Evolutionary conservation across 2,329 filamentous ascomycete genomes (phyloP), one percentile per base, ranked within the genome.

Genomic region (Botryotinia calthae): DNA sequence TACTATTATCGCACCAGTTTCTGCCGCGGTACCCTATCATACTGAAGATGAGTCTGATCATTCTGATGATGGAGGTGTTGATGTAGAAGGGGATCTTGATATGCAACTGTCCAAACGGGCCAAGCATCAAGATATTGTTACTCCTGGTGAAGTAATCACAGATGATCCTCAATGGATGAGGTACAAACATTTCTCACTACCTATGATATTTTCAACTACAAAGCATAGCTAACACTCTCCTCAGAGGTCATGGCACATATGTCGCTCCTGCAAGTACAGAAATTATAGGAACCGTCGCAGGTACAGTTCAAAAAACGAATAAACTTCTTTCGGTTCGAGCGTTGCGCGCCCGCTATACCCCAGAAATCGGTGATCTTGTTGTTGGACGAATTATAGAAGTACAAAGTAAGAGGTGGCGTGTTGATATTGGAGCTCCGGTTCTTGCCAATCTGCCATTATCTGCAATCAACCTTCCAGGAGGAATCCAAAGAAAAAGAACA

Each of bases 121-220:
- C 48, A 79, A 81, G 67, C 79, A 79, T 67, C 79, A 78, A 25
- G 84, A 87, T 51, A 91, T 98, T 77, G 91, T 97, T 77, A 97
- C 95, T 0, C 95, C 95, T 0, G 96, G 95, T 79, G 93, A 97
- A 81, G 84, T 92, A 74, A 93, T 98, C 78, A 98, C 95, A 18
- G 88, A 91, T 76, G 94, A 98, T 82, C 88, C 94, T n/a, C 94
- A 98, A 85, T 98, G 94, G 94, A 98, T 98, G 95, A 90, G 90
- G 88, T 90, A 83, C 70, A 84, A 76, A 12, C 14, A n/a, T 31
- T 28, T 7, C 37, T 31, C 31, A 40, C 28, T 28, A 3, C 4
- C 22, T 42, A 42, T n/a, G 37, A 44, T 37, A 0, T 22, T 25
- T n/a, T 25, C n/a, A 40, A 69, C 48, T 44, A 46, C 4, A 18